These are phyloP conservation scores for Eucalyptus decipiens DNA, from an alignment of 345 rosid species.

Conservation along the genomic window DNA sequence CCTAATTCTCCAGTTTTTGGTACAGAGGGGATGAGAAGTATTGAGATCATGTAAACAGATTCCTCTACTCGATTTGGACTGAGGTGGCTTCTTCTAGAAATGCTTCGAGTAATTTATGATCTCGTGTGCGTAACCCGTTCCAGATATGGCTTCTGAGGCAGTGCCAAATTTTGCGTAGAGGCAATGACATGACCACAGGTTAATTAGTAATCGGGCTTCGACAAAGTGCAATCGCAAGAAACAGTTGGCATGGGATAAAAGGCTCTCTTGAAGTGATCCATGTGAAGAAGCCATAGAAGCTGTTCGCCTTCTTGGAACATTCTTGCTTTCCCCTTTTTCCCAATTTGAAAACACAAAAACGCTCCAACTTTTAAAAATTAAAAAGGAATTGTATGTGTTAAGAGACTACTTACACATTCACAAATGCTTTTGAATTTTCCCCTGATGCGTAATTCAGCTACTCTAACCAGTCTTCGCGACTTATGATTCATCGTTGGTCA, in stretches of 20 bases:
- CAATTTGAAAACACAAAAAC: neutral
- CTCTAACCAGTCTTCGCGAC: neutral
- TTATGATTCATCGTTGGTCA: neutral
- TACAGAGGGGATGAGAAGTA: neutral
- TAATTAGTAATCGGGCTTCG: neutral
- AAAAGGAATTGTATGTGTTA: neutral
- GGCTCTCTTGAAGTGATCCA: neutral
- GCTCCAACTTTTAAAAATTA: neutral
- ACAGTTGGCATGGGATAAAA: neutral
- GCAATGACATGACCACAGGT: neutral
- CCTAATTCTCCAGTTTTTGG: neutral
- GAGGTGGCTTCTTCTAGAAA: neutral
- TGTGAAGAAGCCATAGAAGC: neutral
- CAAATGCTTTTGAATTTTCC: neutral
- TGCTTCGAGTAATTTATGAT: neutral
- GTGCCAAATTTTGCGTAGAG: neutral
- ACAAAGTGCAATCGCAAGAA: neutral
- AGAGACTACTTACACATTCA: neutral
- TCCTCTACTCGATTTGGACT: neutral
- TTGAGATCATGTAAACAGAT: neutral
- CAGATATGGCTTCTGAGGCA: neutral
- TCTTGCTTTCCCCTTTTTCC: neutral
- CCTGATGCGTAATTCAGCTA: neutral
- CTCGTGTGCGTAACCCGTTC: neutral
- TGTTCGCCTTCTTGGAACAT: neutral